A percentile compares a stretch with the other conserved stretches of the same genome.
Conservation (phyloP, 441 rosid species). For the Corymbia citriodora region DNA sequence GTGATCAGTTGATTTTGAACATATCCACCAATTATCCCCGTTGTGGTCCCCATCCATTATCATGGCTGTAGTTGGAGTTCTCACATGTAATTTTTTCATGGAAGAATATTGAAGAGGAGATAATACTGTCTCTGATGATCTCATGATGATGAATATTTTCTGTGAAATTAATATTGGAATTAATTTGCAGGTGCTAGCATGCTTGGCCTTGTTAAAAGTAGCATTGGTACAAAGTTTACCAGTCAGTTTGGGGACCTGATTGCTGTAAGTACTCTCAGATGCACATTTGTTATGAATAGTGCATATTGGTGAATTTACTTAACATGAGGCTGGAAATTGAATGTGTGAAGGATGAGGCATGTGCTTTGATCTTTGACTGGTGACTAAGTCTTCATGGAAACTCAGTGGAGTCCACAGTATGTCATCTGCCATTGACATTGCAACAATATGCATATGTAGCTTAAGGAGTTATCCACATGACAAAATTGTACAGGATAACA, state of each 20-base stretch:
- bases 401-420: neutral
- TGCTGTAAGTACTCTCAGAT: constrained; percentile 57
- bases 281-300: neutral
- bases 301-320: neutral
- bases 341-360: neutral
- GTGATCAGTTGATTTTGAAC: neutral
- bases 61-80: neutral
- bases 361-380: neutral
- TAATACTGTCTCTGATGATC: neutral
- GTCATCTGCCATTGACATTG: neutral
- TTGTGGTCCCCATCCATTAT: neutral
- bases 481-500: neutral
- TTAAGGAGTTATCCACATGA: neutral
- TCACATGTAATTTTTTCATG: neutral
- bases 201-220: constrained; percentile 81
- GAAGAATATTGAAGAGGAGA: neutral
- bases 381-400: neutral
- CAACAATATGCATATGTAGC: neutral
- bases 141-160: neutral
- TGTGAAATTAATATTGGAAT: neutral
- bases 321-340: neutral
- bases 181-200: constrained; percentile 55
- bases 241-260: constrained; percentile 93
- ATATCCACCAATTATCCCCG: neutral
- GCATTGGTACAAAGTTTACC: constrained; percentile 93